A percentile compares a stretch with the other conserved stretches of the same genome.
These are phyloP conservation scores for Stromatinia cepivora DNA, from an alignment of 2,329 filamentous ascomycete species.

Conservation along the genomic window DNA sequence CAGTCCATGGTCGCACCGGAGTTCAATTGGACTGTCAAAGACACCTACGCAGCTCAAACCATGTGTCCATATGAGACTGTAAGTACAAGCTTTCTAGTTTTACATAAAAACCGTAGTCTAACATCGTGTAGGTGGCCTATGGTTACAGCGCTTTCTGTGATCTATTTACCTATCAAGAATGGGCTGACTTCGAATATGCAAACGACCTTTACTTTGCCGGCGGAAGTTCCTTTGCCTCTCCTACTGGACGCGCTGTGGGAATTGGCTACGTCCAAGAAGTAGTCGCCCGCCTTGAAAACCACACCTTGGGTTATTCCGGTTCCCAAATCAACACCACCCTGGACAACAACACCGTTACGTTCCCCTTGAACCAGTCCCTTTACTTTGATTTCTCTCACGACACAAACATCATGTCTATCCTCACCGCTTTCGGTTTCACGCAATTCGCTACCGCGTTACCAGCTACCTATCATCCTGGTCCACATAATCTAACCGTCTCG, in stretches of 20 bases:
- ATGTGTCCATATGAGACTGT: slow-evolving; percentile 76
- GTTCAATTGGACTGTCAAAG: slow-evolving; percentile 63
- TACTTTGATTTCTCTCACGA: slow-evolving; percentile 81
- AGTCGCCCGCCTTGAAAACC: slow-evolving; percentile 67
- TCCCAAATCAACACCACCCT: slow-evolving; percentile 69
- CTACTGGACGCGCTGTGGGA: slow-evolving; percentile 62
- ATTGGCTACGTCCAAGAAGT: slow-evolving; percentile 74
- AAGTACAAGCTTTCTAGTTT: slow-evolving; percentile 23
- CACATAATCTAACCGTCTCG: slow-evolving; percentile 64
- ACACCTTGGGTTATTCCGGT: slow-evolving; percentile 58
- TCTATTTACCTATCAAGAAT: slow-evolving; percentile 74
- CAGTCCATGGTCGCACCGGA: slow-evolving; percentile 51
- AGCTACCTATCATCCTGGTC: slow-evolving; percentile 53
- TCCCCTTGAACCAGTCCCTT: slow-evolving; percentile 70
- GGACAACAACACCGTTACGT: slow-evolving; percentile 66
- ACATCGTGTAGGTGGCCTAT: slow-evolving; percentile 56
- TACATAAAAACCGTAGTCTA: slow-evolving; percentile 10
- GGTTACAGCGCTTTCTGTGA: slow-evolving; percentile 74
- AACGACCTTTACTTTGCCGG: slow-evolving; percentile 67
- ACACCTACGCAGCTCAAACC: slow-evolving; percentile 67
- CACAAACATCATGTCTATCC: slow-evolving; percentile 68
- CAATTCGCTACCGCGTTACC: slow-evolving; percentile 66
- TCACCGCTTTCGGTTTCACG: slow-evolving; percentile 70
- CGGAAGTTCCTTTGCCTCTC: slow-evolving; percentile 41
- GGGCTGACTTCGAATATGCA: slow-evolving; percentile 70